Base-by-base conservation (phyloP, 495 filamentous ascomycete genomes). In the Podospora pseudocomata region DNA sequence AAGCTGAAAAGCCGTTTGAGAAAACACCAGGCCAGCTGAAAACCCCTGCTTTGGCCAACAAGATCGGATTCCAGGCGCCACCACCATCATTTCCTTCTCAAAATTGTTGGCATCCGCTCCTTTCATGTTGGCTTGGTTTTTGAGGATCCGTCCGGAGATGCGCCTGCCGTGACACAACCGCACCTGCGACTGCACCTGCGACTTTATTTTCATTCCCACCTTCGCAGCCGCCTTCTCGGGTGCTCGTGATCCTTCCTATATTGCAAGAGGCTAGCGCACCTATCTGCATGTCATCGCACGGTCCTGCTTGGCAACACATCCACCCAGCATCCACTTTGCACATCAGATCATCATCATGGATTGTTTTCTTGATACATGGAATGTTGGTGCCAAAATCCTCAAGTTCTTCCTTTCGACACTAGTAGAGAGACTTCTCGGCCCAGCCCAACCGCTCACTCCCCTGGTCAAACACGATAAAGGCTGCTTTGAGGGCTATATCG, bases 401-500 rank as follows among this genome's bases (percentile, higher is more conserved):
- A 23, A 23, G 23, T 23, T 23, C 23, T 23, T 18, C 19, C 56
- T 15, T n/a, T 20, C 56, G 55, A 57, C 55, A 9, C 20, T 53
- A 20, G 3, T 49, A 49, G 57, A 55, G 53, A 26, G 27, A 2
- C 44, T 59, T 28, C 49, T 73, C 69, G 75, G 88, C 89, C 78
- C 89, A 88, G 16, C 88, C 89, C 54, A 91, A 75, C 11, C 76
- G 75, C 5, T 76, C 75, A 30, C 79, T 75, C 30, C 78, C 78
- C 20, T 65, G 72, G 27, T 76, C 73, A 73, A 92, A 92, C 20
- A 95, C 87, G 20, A 89, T 91, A 73, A 90, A 93, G 70, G 91
- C 88, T 68, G 86, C 85, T 83, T 94, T 93, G 68, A 95, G 84
- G 73, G 91, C 91, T 60, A 93, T 84, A 68, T 93, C 91, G 55